These are phyloP conservation scores for Boletus albobrunnescens DNA, from an alignment of 1,284 basidiomycete genomes.

Conservation along the genomic window DNA sequence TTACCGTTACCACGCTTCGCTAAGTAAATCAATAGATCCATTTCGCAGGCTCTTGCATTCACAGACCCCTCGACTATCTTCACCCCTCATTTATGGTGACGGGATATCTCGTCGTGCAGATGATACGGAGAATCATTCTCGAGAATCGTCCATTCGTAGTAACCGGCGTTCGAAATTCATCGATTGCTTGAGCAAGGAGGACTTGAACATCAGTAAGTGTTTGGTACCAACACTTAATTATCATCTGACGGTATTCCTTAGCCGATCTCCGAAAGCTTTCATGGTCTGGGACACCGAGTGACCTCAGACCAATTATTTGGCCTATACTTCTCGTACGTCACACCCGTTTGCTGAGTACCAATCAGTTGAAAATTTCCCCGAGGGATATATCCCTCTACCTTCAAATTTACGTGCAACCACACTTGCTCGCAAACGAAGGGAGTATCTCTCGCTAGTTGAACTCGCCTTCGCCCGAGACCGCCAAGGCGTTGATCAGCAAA, in stretches of 20 bases:
- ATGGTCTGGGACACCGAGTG: conserved; percentile 92
- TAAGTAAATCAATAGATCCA: conserved; percentile 46
- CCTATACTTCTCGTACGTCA: conserved; percentile 83
- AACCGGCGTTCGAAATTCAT: conserved; percentile 72
- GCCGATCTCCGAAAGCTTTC: conserved; percentile 84
- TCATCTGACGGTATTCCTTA: conserved; percentile 29
- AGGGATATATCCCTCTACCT: conserved; percentile 92
- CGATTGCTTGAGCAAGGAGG: conserved; percentile 63
- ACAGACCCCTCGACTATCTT: conserved; percentile 30
- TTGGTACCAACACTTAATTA: neutral
- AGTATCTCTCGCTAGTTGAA: conserved; percentile 87
- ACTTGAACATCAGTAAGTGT: conserved; percentile 70
- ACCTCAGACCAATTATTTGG: conserved; percentile 92
- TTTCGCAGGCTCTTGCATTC: conserved; percentile 43
- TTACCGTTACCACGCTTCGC: conserved; percentile 15
- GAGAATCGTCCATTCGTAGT: conserved; percentile 71
- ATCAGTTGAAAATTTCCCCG: conserved; percentile 10
- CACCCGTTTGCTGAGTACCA: neutral
- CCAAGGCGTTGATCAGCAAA: conserved; percentile 83
- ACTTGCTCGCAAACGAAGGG: conserved; percentile 84
- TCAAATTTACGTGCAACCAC: conserved; percentile 74
- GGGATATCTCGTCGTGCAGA: conserved; percentile 13
- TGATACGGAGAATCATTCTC: conserved; percentile 55
- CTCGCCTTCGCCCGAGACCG: conserved; percentile 87
- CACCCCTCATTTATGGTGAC: conserved; percentile 27